Percentiles rank a stretch among this genome's conserved stretches.
These are phyloP conservation scores for Warburgia ugandensis DNA, from an alignment of 164 flowering plant species.

Conservation along the genomic window DNA sequence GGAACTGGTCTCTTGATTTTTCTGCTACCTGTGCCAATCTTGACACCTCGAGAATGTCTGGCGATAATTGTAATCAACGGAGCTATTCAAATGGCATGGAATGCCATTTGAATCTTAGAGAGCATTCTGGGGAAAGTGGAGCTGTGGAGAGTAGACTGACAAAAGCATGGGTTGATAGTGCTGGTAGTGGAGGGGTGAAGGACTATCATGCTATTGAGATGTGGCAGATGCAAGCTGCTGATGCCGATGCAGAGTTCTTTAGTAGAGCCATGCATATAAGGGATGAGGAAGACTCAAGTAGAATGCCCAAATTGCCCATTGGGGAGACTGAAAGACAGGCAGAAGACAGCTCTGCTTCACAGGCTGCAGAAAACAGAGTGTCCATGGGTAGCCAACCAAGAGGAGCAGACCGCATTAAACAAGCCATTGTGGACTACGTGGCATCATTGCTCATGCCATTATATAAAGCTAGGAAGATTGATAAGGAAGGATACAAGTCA, in stretches of 20 bases:
- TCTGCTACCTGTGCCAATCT: constrained; percentile 73
- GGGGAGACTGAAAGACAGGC: constrained; percentile 33
- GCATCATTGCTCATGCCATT: constrained; percentile 94
- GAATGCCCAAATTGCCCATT: constrained; percentile 25
- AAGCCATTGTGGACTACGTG: constrained; percentile 84
- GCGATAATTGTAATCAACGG: constrained; percentile 62
- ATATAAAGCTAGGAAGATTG: constrained; percentile 85
- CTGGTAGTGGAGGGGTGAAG: constrained; percentile 69
- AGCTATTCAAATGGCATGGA: constrained; percentile 71
- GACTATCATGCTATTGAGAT: constrained; percentile 90
- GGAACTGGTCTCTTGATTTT: constrained; percentile 96
- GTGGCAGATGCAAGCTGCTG: constrained; percentile 97
- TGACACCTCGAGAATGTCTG: constrained; percentile 57
- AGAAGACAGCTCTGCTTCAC: constrained; percentile 74
- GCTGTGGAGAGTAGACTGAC: constrained; percentile 66
- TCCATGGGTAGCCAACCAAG: constrained; percentile 31
- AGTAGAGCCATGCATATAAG: constrained; percentile 27
- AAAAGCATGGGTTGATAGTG: constrained; percentile 91
- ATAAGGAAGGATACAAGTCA: constrained; percentile 86
- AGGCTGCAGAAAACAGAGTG: constrained; percentile 48
- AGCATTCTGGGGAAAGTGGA: constrained; percentile 91
- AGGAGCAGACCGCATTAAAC: constrained; percentile 74
- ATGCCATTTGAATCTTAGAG: constrained; percentile 48
- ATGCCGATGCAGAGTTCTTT: constrained; percentile 59
- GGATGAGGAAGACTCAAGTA: constrained; percentile 83